Evolutionary conservation across 148 eudicot species (phyloP).

Genomic region (Chenopodium formosanum): DNA sequence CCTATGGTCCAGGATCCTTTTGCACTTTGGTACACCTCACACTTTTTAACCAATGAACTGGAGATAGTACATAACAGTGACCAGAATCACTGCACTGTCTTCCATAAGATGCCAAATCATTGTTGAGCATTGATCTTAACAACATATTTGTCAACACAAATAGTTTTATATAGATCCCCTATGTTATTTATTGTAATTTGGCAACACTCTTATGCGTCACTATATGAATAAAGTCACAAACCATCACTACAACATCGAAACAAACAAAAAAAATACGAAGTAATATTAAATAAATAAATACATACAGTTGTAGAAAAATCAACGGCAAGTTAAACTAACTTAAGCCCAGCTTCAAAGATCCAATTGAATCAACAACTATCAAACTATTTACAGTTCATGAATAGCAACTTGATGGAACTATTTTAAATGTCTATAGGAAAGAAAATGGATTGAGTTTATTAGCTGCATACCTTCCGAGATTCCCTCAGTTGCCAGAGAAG

Average conservation of each 20-base stretch:
- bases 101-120: not conserved
- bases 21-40: too few species aligned
- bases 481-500: conserved; percentile 65
- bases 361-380: not conserved
- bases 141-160: not conserved
- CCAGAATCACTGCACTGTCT: not conserved
- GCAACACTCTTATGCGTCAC: not conserved
- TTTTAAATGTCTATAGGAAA: not conserved
- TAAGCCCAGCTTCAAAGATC: not conserved
- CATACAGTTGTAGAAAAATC: too few species aligned
- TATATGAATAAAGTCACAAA: too few species aligned
- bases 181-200: too few species aligned
- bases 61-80: not conserved
- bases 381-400: not conserved
- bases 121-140: not conserved
- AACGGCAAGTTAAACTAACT: not conserved
- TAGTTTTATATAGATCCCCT: not conserved
- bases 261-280: too few species aligned
- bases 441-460: not conserved
- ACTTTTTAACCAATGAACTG: not conserved
- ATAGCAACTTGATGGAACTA: not conserved
- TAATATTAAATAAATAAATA: too few species aligned
- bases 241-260: too few species aligned
- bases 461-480: conserved; percentile 66
- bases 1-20: too few species aligned